A percentile compares a stretch with the other conserved stretches of the same genome.
Evolutionary conservation across 164 flowering plant genomes (phyloP).

Genomic region (Vitis rupestris): DNA sequence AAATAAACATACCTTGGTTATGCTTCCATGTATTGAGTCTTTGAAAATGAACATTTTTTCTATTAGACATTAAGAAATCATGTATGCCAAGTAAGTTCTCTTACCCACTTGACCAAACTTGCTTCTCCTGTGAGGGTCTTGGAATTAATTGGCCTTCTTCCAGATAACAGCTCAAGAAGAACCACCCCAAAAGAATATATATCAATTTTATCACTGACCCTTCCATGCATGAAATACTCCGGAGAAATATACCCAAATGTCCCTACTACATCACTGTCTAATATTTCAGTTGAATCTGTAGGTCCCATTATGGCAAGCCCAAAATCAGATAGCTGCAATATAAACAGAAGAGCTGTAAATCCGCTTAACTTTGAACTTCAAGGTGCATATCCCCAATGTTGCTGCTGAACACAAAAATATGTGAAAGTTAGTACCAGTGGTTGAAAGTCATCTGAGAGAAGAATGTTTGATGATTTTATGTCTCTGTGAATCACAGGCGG

Average conservation of each 20-base stretch:
- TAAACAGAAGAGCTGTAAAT: not conserved
- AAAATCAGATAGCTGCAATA: constrained; percentile 28
- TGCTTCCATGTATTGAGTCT: too few species aligned
- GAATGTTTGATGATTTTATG: constrained; percentile 37
- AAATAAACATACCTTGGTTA: not conserved
- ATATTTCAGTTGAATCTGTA: constrained; percentile 7
- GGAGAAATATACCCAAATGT: constrained; percentile 40
- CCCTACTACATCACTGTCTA: constrained; percentile 17
- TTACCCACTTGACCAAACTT: constrained; percentile 39
- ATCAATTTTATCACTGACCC: constrained; percentile 36
- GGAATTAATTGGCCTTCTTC: constrained; percentile 25
- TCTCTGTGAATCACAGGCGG: constrained; percentile 39
- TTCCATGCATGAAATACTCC: constrained; percentile 45
- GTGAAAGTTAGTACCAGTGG: constrained; percentile 18
- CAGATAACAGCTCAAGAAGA: constrained; percentile 37
- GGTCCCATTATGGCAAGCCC: constrained; percentile 33
- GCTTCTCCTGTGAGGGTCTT: constrained; percentile 15
- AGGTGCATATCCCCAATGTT: too few species aligned
- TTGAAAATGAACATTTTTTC: not conserved
- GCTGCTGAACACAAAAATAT: not conserved
- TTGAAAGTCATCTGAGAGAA: constrained; percentile 20
- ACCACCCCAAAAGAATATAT: constrained; percentile 40
- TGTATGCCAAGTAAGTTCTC: not conserved
- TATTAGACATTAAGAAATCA: not conserved
- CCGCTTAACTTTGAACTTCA: too few species aligned